Evolutionary conservation across 306 rosid species (phyloP).

Genomic region (Sicyos baderoa): DNA sequence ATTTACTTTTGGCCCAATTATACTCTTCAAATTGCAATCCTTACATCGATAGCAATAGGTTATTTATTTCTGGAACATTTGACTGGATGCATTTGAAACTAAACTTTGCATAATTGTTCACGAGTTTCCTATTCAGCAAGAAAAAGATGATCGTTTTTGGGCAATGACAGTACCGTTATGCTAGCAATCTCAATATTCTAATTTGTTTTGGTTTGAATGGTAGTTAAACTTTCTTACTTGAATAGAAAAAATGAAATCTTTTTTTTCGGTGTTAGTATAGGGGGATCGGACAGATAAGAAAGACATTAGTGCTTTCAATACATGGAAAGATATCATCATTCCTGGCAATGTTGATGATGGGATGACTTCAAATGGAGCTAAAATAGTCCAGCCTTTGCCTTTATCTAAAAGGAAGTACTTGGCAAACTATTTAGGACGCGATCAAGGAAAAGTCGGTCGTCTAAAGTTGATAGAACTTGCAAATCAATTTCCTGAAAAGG

Average conservation of each 20-base stretch:
- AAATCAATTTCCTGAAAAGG: conserved; percentile 78
- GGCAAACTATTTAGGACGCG: conserved; percentile 93
- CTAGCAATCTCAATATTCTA: neutral
- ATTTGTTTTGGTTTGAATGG: conserved; percentile 9
- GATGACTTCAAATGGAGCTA: conserved; percentile 46
- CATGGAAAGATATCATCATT: conserved; percentile 94
- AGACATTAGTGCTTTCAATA: conserved; percentile 77
- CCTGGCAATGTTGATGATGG: conserved; percentile 90
- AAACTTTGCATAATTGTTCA: neutral
- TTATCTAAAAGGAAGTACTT: conserved; percentile 67
- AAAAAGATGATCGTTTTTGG: neutral
- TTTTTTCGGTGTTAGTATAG: conserved; percentile 38
- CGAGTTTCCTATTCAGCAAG: neutral
- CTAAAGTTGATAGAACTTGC: conserved; percentile 73
- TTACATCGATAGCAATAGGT: neutral
- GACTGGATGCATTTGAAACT: neutral
- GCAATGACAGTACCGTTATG: neutral
- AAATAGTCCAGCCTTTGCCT: conserved; percentile 61
- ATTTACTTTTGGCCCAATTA: neutral
- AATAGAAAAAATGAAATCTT: conserved; percentile 5
- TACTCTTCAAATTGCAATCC: neutral
- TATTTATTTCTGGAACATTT: neutral
- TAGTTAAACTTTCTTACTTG: neutral
- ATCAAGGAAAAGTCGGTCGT: conserved; percentile 88
- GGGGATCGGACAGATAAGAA: conserved; percentile 96